A percentile compares a stretch with the other conserved stretches of the same genome.
phyloP scores from a whole-genome alignment of 1,284 basidiomycete genomes.

The Ceratobasidium sp. region DNA sequence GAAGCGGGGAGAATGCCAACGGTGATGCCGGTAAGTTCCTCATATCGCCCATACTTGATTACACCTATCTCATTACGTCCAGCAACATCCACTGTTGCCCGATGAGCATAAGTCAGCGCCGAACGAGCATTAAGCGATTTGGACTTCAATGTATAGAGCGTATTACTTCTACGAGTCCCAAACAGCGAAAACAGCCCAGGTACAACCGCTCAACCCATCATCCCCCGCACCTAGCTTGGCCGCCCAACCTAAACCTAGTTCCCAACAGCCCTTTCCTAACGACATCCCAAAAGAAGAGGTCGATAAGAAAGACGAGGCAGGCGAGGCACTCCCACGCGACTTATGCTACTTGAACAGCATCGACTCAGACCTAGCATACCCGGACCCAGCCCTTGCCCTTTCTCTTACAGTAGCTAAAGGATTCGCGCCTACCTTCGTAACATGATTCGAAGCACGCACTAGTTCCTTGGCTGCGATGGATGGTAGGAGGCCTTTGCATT shows the following conservation, averaged over 20 bases:
- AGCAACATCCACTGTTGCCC: conserved; percentile 18
- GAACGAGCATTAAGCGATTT: conserved; percentile 84
- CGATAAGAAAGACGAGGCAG: conserved; percentile 1
- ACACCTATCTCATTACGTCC: neutral
- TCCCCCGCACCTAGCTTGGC: conserved; percentile 41
- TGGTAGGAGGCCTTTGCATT: conserved; percentile 74
- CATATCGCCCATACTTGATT: neutral
- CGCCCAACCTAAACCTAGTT: conserved; percentile 19
- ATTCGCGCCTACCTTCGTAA: conserved; percentile 60
- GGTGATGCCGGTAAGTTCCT: conserved; percentile 11
- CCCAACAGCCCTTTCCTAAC: conserved; percentile 14
- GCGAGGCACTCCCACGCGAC: conserved; percentile 57
- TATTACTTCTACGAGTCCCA: conserved; percentile 89
- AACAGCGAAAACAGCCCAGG: conserved; percentile 88
- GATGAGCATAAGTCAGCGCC: conserved; percentile 26
- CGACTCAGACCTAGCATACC: conserved; percentile 82
- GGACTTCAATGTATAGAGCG: conserved; percentile 79
- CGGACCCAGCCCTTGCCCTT: conserved; percentile 75
- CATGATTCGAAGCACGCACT: conserved; percentile 86
- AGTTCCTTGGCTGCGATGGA: conserved; percentile 77
- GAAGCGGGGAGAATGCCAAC: neutral
- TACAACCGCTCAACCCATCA: conserved; percentile 70
- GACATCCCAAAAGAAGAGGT: neutral
- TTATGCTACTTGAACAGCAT: conserved; percentile 69
- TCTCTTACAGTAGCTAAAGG: conserved; percentile 55